Conservation (phyloP, 495 filamentous ascomycete genomes). For the Collariella sp. region DNA sequence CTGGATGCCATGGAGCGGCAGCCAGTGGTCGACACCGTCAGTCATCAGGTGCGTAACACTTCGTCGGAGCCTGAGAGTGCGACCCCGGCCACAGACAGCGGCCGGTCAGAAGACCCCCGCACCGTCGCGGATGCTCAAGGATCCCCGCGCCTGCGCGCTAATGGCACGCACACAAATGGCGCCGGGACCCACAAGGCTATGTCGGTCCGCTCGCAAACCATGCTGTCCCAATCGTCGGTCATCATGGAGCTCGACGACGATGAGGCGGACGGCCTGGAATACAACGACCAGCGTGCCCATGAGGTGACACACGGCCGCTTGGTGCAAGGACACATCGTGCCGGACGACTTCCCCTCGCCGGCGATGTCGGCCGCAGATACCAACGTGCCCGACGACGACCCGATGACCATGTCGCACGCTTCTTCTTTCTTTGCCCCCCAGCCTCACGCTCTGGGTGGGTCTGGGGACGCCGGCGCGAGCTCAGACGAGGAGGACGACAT, state of each 20-base stretch:
- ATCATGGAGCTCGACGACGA: slow-evolving; percentile 42
- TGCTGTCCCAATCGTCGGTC: slow-evolving; percentile 31
- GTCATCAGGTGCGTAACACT: slow-evolving; percentile 26
- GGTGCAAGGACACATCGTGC: slow-evolving; percentile 92
- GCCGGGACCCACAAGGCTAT: slow-evolving; percentile 15
- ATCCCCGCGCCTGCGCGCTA: slow-evolving; percentile 30
- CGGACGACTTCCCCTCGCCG: slow-evolving; percentile 82
- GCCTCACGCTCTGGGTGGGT: slow-evolving; percentile 67
- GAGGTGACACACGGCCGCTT: slow-evolving; percentile 89
- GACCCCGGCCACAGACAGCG: slow-evolving; percentile 11
- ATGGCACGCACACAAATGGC: slow-evolving; percentile 24
- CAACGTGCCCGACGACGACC: slow-evolving; percentile 50
- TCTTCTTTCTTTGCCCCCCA: slow-evolving; percentile 49
- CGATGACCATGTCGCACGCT: slow-evolving; percentile 47
- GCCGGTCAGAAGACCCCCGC: slow-evolving; percentile 15
- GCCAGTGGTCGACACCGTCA: slow-evolving; percentile 23
- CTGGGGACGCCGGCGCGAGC: slow-evolving; percentile 64
- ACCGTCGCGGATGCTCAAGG: slow-evolving; percentile 30
- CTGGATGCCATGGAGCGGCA: slow-evolving; percentile 38
- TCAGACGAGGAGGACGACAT: slow-evolving; percentile 87
- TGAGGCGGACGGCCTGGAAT: slow-evolving; percentile 51
- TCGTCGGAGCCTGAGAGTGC: slow-evolving; percentile 24
- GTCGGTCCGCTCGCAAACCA: slow-evolving; percentile 23
- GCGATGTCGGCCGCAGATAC: slow-evolving; percentile 50
- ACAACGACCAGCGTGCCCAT: slow-evolving; percentile 75